Base-by-base conservation (phyloP, 371 early-diverging fungal genomes). In the Syncephalastrum racemosum region DNA sequence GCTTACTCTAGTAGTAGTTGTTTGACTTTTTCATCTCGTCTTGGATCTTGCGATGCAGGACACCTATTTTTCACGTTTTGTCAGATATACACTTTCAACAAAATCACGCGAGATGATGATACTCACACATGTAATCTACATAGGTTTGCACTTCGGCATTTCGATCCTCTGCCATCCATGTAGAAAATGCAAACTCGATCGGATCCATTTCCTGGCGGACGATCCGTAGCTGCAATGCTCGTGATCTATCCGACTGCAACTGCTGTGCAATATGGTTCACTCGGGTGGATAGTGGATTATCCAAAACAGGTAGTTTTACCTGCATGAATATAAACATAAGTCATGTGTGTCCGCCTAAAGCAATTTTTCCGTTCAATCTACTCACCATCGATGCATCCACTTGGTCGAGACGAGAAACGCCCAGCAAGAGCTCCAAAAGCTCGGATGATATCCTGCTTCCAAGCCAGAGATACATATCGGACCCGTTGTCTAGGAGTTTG, bases 121-220 rank as follows among this genome's bases (percentile, higher is more conserved):
- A 31, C 36, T 5, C 12, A 31, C 92, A 91, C 68, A 98, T 80
- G 59, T 87, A 98, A 62, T 97, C 98, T 13, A 97, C 94, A 71
- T 98, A 97, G 15, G 87, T 88, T 86, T 92, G 86, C 45, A 84
- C 87, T 53, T 94, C 96, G 31, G 88, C 85, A 65, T 94, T 95
- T 62, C 91, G 88, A 67, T 93, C 96, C 64, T 95, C 94, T 5
- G 85, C 79, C 72, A 95, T 71, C 62, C 83, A 71, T 19, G 83
- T 84, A 44, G 80, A 73, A 59, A 92, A 90, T 55, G 87, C 80
- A n/a, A 83, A 66, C 54, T 91, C 92, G 13, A 73, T 46, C 18
- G 77, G 72, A 62, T 85, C 88, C 52, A 73, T 57, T 40, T 77
- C 77, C 49, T 86, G 86, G 22, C 91, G 79, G 24, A 87, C 82